Conservation (phyloP, 2,329 filamentous ascomycete genomes). For the Trichoderma guizhouense region DNA sequence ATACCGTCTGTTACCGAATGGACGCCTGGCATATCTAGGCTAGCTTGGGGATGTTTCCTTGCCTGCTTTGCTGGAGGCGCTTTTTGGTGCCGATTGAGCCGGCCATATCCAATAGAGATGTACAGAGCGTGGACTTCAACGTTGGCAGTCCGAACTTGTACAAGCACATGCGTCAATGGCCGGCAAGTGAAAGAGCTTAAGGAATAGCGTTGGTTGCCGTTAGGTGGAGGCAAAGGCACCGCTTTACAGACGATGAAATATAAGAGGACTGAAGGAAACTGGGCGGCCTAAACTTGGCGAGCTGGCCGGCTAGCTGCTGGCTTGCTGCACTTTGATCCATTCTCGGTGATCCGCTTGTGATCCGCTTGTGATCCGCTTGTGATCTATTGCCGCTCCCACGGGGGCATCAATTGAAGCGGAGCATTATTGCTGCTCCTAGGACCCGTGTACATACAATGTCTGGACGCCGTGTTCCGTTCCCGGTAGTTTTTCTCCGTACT, state of each 20-base stretch:
- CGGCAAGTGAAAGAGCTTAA: not conserved
- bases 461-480: not conserved
- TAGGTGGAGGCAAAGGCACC: not conserved
- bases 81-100: constrained; percentile 3
- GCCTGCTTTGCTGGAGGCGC: not conserved
- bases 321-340: not conserved
- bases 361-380: not conserved
- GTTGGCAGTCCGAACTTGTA: not conserved
- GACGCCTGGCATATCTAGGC: not conserved
- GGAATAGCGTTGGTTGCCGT: constrained; percentile 1
- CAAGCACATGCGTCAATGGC: not conserved
- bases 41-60: not conserved
- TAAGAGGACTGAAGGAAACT: not conserved
- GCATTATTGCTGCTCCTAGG: not conserved
- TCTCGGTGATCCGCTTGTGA: not conserved
- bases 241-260: not conserved
- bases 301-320: not conserved
- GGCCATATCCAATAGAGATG: constrained; percentile 3
- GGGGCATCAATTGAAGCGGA: not conserved
- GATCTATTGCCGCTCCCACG: not conserved
- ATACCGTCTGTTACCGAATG: not conserved
- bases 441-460: not conserved
- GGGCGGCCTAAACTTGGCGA: not conserved
- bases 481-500: not conserved
- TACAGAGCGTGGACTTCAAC: not conserved